These are phyloP conservation scores for Pseudocercospora macadamiae DNA, from an alignment of 2,329 filamentous ascomycete genomes.

Conservation along the genomic window DNA sequence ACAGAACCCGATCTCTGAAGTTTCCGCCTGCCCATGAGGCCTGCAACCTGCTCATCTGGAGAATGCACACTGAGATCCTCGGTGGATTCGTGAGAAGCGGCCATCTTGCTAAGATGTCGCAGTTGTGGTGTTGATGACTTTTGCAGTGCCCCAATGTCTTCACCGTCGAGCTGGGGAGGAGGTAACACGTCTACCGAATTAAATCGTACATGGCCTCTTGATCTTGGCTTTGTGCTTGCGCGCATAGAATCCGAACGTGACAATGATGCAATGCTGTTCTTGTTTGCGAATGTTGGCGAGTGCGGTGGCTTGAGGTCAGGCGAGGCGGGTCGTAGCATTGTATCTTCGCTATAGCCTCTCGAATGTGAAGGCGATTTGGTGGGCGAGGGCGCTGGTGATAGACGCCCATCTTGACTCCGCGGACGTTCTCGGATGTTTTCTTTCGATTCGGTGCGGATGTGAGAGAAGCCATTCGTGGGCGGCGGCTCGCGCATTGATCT, in stretches of 20 bases:
- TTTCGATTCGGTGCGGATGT: slow-evolving; percentile 31
- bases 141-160: slow-evolving; percentile 77
- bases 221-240: slow-evolving; percentile 37
- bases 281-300: slow-evolving; percentile 33
- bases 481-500: slow-evolving; percentile 6
- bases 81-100: slow-evolving; percentile 67
- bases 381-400: slow-evolving; percentile 23
- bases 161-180: slow-evolving; percentile 38
- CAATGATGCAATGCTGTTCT: slow-evolving; percentile 39
- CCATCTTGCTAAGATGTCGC: slow-evolving; percentile 81
- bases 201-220: slow-evolving; percentile 38
- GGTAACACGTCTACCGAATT: slow-evolving; percentile 30
- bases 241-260: slow-evolving; percentile 43
- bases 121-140: slow-evolving; percentile 90
- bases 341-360: slow-evolving; percentile 31
- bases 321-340: slow-evolving; percentile 26
- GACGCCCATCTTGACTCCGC: slow-evolving; percentile 24
- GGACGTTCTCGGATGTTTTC: slow-evolving; percentile 31
- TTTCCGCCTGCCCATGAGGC: slow-evolving; percentile 79
- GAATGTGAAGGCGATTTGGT: slow-evolving; percentile 30
- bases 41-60: slow-evolving; percentile 81
- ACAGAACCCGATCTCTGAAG: slow-evolving; percentile 69
- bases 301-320: slow-evolving; percentile 26
- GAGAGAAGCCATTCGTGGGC: slow-evolving; percentile 19
- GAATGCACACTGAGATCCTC: slow-evolving; percentile 81